phyloP scores from a whole-genome alignment of 2,329 filamentous ascomycete genomes.

The Colletotrichum tanaceti region DNA sequence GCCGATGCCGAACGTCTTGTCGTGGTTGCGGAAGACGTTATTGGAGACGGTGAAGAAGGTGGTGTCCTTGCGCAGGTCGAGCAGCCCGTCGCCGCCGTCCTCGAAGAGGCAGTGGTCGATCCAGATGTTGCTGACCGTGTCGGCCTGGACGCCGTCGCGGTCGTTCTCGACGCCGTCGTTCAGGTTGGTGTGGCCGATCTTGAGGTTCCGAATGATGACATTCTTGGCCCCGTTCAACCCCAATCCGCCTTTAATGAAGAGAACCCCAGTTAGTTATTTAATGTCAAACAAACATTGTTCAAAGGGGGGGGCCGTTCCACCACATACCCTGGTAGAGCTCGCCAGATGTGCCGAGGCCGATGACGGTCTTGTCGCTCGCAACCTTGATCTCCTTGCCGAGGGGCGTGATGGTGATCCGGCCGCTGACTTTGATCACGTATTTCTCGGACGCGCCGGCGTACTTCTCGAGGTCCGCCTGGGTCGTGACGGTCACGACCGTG shows the following conservation, averaged over 20 bases:
- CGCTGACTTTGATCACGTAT: constrained; percentile 45
- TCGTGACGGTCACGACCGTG: constrained; percentile 41
- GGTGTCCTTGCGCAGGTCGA: constrained; percentile 41
- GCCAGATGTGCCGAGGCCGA: constrained; percentile 39
- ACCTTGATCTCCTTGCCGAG: constrained; percentile 43
- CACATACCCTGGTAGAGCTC: constrained; percentile 37
- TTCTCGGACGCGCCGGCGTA: constrained; percentile 42
- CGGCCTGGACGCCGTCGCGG: constrained; percentile 38
- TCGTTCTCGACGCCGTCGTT: constrained; percentile 31
- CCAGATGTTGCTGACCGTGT: constrained; percentile 41
- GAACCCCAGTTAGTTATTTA: neutral
- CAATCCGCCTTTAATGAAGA: constrained; percentile 40
- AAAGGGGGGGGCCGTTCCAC: no score
- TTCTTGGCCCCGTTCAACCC: constrained; percentile 38
- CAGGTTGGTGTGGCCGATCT: constrained; percentile 33
- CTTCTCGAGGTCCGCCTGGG: constrained; percentile 43
- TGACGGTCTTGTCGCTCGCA: constrained; percentile 43
- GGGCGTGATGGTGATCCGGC: constrained; percentile 43
- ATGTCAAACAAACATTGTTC: no score
- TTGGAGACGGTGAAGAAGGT: constrained; percentile 42
- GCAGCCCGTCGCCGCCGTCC: constrained; percentile 37
- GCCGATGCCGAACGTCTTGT: constrained; percentile 42
- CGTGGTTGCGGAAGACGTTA: constrained; percentile 42
- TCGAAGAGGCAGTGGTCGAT: constrained; percentile 41
- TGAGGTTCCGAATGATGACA: constrained; percentile 43